Evolutionary conservation across 352 stramenopile genomes (phyloP).

Genomic region (Phytopythium oedochilum): DNA sequence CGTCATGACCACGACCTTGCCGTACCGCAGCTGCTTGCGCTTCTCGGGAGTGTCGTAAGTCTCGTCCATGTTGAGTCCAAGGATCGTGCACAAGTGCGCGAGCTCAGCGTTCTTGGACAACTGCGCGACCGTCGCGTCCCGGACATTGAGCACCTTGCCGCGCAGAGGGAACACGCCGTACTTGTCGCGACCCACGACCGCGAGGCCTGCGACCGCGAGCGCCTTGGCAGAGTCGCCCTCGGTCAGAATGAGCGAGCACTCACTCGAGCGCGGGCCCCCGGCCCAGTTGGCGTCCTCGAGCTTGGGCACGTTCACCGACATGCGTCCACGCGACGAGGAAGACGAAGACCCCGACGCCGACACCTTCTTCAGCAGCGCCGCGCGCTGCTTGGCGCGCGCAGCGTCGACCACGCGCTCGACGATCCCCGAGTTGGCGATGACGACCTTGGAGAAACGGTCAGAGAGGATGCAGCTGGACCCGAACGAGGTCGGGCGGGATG

Average conservation of each 20-base stretch:
- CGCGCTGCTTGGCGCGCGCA: conserved; percentile 92
- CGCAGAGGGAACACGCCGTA: conserved; percentile 99
- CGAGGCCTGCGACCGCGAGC: conserved; percentile 97
- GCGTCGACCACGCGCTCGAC: conserved; percentile 92
- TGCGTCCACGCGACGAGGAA: conserved; percentile 37
- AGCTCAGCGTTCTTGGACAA: conserved; percentile 95
- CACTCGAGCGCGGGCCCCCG: conserved; percentile 85
- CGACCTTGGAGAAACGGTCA: conserved; percentile 93
- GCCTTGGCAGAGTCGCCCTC: conserved; percentile 99
- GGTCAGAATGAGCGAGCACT: conserved; percentile 98
- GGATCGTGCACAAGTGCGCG: conserved; percentile 95
- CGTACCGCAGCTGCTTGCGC: conserved; percentile 92
- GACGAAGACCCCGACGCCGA: conserved; percentile 16
- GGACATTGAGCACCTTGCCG: conserved; percentile 93
- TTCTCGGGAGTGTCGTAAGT: conserved; percentile 93
- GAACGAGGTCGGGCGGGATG: conserved; percentile 85
- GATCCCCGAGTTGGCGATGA: conserved; percentile 94
- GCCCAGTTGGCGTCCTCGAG: conserved; percentile 98
- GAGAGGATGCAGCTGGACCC: conserved; percentile 90
- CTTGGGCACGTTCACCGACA: conserved; percentile 95
- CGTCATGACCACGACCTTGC: conserved; percentile 99
- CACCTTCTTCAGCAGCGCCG: conserved; percentile 92
- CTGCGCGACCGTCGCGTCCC: conserved; percentile 74
- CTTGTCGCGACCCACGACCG: conserved; percentile 96
- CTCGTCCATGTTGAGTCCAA: conserved; percentile 96